Evolutionary conservation across 75 land plant genomes (phyloP), one percentile per base, ranked within the genome.

Genomic region (Selaginella tamariscina): DNA sequence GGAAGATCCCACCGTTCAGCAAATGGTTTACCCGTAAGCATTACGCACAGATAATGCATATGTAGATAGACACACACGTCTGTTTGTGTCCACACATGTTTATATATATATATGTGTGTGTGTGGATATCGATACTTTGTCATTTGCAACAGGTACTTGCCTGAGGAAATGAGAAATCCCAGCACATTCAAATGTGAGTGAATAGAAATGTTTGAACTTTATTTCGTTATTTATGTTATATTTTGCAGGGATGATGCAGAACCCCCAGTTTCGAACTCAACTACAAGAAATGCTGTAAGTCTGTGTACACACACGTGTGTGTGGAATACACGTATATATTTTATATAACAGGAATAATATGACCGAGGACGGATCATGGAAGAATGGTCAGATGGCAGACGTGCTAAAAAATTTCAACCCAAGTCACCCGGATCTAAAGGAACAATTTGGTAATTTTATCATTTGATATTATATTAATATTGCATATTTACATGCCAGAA

Each of bases 1-100:
- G 92, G 96, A 91, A 79, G 96, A 91, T 80, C 93, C 96, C 44
- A 82, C 83, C 9, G 96, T 88, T 27, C 96, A 91, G 33, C 85
- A 91, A 74, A 91, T 91, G 96, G 82, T 91, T 67, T 91, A 84
- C 69, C 93, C 93, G 93, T 91, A 91, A 80, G 82, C 15, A 65
- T 24, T 13, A 29, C 1, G 15, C 2, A 18, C 1, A 20, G 32
- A 21, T 32, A 27, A 24, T 65, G 2, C 13, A 15, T 29, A 24
- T 29, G 15, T 24, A 13, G 30, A 65, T 27, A 2, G 28, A 27
- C 28, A 24, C 24, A 2, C 1, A 65, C 29, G 66, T n/a, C n/a
- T n/a, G n/a, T n/a, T n/a, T n/a, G n/a, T n/a, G n/a, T n/a, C n/a
- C n/a, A n/a, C n/a, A n/a, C n/a, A n/a, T n/a, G n/a, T n/a, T n/a